A percentile compares a stretch with the other conserved stretches of the same genome.
Evolutionary conservation across 345 rosid genomes (phyloP).

Genomic region (Garcia nutans): DNA sequence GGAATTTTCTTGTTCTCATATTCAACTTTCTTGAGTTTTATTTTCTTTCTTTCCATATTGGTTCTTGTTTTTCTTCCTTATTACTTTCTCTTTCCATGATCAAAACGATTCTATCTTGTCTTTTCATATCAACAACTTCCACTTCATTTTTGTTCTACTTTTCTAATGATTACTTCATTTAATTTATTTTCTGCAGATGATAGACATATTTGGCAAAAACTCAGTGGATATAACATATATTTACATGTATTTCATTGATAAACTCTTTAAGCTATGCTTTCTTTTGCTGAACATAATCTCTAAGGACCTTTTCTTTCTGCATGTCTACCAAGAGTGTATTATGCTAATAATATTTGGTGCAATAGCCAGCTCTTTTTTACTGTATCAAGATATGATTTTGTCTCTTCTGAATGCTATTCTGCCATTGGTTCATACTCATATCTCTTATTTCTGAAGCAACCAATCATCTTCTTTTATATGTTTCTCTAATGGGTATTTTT

Average conservation of each 20-base stretch:
- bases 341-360: neutral
- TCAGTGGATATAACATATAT: neutral
- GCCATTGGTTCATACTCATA: slow-evolving; percentile 8
- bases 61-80: neutral
- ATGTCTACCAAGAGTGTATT: neutral
- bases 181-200: neutral
- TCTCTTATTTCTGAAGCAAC: slow-evolving; percentile 1
- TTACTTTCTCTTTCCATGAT: neutral
- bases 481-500: neutral
- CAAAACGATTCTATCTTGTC: neutral
- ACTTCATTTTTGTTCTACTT: neutral
- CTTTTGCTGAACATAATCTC: neutral
- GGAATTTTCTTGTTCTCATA: neutral
- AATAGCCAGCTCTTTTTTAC: slow-evolving; percentile 26
- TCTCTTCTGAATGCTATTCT: slow-evolving; percentile 27
- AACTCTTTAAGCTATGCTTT: neutral
- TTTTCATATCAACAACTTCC: neutral
- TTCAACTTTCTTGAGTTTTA: neutral
- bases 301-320: neutral
- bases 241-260: neutral
- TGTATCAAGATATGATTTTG: slow-evolving; percentile 43
- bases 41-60: neutral
- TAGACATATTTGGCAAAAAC: neutral
- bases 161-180: too few relatives aligned
- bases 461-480: neutral